A percentile compares a stretch with the other conserved stretches of the same genome.
Evolutionary conservation across 345 rosid species (phyloP).

Genomic region (Erysimum cheiranthoides): DNA sequence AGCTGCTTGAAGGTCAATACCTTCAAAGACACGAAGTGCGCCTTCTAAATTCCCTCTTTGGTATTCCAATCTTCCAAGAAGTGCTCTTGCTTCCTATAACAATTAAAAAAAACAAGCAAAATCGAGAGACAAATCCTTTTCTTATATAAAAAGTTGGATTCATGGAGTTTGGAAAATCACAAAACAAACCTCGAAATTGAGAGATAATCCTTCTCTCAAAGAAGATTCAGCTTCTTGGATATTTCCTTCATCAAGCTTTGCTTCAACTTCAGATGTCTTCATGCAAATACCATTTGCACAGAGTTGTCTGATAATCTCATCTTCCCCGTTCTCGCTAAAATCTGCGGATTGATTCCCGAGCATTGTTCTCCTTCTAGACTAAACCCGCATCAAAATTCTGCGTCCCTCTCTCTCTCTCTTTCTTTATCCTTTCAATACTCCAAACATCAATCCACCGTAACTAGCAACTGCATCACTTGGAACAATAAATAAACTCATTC

Average conservation of each 20-base stretch:
- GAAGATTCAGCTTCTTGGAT: constrained; percentile 95
- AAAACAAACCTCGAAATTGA: constrained; percentile 74
- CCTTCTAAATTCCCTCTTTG: constrained; percentile 95
- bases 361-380: constrained; percentile 45
- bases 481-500: background rate
- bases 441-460: constrained; percentile 34
- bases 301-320: constrained; percentile 49
- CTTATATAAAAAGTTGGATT: background rate
- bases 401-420: background rate
- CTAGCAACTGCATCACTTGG: constrained; percentile 41
- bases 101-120: background rate
- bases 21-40: constrained; percentile 91
- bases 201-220: constrained; percentile 82
- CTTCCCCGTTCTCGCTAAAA: constrained; percentile 49
- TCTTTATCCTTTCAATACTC: constrained; percentile 14
- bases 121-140: background rate
- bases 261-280: constrained; percentile 78
- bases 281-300: constrained; percentile 77
- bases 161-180: background rate
- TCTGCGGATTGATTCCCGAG: constrained; percentile 49
- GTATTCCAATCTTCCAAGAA: constrained; percentile 91
- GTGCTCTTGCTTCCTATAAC: constrained; percentile 91
- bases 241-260: constrained; percentile 88
- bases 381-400: constrained; percentile 32
- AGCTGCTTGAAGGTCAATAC: constrained; percentile 93